Evolutionary conservation across 306 rosid species (phyloP).

Genomic region (Sindora glabra): DNA sequence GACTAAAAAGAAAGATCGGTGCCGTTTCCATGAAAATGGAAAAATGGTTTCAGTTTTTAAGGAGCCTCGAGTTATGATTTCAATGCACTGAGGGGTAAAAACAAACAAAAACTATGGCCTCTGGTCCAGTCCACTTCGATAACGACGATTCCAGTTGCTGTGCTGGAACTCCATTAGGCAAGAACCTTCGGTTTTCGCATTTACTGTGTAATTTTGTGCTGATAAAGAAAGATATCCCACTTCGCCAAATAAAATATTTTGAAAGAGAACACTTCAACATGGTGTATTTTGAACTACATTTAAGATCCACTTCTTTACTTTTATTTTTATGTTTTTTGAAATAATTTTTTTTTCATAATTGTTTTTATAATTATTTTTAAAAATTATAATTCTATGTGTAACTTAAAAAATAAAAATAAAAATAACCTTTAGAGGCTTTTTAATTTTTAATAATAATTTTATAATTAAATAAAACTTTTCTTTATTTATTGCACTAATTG

Average conservation of each 20-base stretch:
- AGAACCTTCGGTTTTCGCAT: constrained; percentile 28
- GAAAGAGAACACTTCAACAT: no score
- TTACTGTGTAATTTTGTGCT: background rate
- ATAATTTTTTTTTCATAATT: no score
- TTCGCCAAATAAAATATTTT: background rate
- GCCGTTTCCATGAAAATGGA: background rate
- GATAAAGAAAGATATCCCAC: background rate
- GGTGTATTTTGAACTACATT: no score
- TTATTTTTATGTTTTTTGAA: no score
- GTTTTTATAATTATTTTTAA: no score
- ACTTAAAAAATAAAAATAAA: no score
- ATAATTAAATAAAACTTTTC: no score
- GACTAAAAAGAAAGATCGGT: background rate
- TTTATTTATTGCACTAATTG: no score
- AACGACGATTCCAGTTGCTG: constrained; percentile 22
- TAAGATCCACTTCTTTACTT: no score
- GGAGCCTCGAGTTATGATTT: constrained; percentile 27
- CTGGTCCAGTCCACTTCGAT: constrained; percentile 28
- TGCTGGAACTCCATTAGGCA: constrained; percentile 16
- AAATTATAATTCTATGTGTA: no score
- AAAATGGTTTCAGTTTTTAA: constrained; percentile 18
- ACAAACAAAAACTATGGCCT: constrained; percentile 17
- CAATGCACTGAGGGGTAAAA: constrained; percentile 30
- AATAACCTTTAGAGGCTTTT: no score
- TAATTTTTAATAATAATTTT: no score